A percentile compares a stretch with the other conserved stretches of the same genome.
These are phyloP conservation scores for Aspergillus bridgeri DNA, from an alignment of 495 filamentous ascomycete species.

Conservation along the genomic window DNA sequence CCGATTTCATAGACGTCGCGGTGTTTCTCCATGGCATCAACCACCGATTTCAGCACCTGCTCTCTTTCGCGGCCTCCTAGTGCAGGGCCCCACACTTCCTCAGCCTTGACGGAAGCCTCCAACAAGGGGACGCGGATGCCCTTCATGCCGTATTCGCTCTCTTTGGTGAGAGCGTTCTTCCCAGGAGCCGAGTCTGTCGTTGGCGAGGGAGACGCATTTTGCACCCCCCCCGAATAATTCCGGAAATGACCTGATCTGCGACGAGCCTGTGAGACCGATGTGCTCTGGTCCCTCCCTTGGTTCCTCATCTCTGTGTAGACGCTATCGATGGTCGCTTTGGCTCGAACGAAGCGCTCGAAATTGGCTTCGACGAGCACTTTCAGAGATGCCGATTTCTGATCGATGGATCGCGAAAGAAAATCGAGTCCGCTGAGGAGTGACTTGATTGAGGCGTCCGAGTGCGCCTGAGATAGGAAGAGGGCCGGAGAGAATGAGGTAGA, in stretches of 20 bases:
- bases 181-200: slow-evolving; percentile 36
- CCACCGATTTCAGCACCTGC: slow-evolving; percentile 71
- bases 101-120: slow-evolving; percentile 87
- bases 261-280: slow-evolving; percentile 45
- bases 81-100: slow-evolving; percentile 95
- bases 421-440: slow-evolving; percentile 76
- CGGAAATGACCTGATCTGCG: slow-evolving; percentile 63
- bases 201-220: slow-evolving; percentile 34
- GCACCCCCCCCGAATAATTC: slow-evolving; percentile 47
- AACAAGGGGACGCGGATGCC: slow-evolving; percentile 84
- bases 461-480: slow-evolving; percentile 86
- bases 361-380: slow-evolving; percentile 96
- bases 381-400: slow-evolving; percentile 92
- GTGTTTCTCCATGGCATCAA: slow-evolving; percentile 69
- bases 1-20: slow-evolving; percentile 78
- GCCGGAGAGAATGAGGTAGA: slow-evolving; percentile 93
- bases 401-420: slow-evolving; percentile 81
- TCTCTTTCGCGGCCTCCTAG: slow-evolving; percentile 90
- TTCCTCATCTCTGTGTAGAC: slow-evolving; percentile 98
- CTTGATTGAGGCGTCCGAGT: slow-evolving; percentile 76
- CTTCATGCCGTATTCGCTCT: slow-evolving; percentile 90
- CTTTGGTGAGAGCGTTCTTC: slow-evolving; percentile 88
- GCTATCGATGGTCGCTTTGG: slow-evolving; percentile 95
- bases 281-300: slow-evolving; percentile 65
- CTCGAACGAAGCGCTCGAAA: slow-evolving; percentile 94